phyloP scores from a whole-genome alignment of 768 basidiomycete species.

The Jaapia argillacea region DNA sequence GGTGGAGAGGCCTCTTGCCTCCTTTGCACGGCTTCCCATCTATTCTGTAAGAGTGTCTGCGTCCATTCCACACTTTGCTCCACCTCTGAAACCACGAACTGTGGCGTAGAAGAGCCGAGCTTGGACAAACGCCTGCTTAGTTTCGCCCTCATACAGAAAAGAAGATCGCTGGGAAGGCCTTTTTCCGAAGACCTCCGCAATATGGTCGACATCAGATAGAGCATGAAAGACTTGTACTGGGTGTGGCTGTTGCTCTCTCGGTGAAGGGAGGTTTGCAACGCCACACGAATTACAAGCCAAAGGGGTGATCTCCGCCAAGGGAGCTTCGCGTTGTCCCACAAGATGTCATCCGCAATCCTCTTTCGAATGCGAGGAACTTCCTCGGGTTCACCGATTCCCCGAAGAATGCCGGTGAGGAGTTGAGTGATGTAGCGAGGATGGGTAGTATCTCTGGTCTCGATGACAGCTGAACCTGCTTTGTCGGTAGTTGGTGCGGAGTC shows the following conservation, averaged over 20 bases:
- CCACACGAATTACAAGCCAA: too few species aligned
- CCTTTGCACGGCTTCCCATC: too few species aligned
- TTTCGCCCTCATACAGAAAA: too few species aligned
- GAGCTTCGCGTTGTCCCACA: conserved; percentile 25
- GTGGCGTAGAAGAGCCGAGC: too few species aligned
- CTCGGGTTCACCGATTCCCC: conserved; percentile 23
- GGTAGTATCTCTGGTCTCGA: conserved; percentile 28
- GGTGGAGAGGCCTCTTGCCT: too few species aligned
- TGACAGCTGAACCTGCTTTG: conserved; percentile 18
- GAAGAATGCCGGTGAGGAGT: conserved; percentile 36
- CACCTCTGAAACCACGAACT: too few species aligned
- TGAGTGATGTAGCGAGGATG: conserved; percentile 41
- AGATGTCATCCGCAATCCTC: conserved; percentile 36
- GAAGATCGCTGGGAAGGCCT: too few species aligned
- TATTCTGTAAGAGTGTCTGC: too few species aligned
- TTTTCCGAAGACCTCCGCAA: too few species aligned
- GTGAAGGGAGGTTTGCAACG: conserved; percentile 34
- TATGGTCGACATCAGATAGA: conserved; percentile 29
- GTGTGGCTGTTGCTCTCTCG: conserved; percentile 17
- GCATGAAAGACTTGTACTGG: conserved; percentile 38
- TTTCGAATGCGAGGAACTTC: conserved; percentile 24
- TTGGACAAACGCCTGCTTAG: too few species aligned
- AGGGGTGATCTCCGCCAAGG: conserved; percentile 42
- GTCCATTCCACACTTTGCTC: too few species aligned
- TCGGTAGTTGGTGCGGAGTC: conserved; percentile 23